Evolutionary conservation across 805 yeast genomes (phyloP), one percentile per base, ranked within the genome.

Genomic region (Starmerella floricola): DNA sequence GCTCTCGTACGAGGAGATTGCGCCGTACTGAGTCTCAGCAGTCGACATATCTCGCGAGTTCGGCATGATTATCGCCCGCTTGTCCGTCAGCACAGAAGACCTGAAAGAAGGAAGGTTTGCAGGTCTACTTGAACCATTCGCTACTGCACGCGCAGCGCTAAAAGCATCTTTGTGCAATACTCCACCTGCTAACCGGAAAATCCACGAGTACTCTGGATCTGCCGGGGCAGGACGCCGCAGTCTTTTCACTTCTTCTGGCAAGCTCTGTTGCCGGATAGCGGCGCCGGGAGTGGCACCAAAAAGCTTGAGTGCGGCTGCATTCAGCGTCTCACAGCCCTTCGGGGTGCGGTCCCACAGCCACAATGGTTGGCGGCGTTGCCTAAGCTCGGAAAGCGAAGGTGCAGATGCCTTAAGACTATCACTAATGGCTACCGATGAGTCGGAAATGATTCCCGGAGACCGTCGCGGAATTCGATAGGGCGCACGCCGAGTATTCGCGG

Each of bases 141-240:
- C 26, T 10, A 23, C 26, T 8, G 26, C 26, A 23, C 26, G 26
- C 10, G 26, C 26, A 23, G 26, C 26, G n/a, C n/a, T n/a, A 4
- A 10, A 8, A 4, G 17, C 12, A 11, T 18, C 16, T 19, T 5
- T 8, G 12, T 17, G 23, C 6, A 33, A n/a, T 15, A 26, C 27
- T n/a, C 16, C 21, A 15, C 30, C 30, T 3, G 26, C 32, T 11
- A n/a, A 6, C 5, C 42, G 23, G 19, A 17, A 31, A 10, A 39
- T 28, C 28, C 31, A 34, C 28, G 42, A 39, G 28, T 18, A 4
- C 17, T 33, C 36, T 8, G 36, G 36, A 8, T 8, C 17, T 28
- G 21, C 8, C 8, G 36, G 28, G n/a, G 10, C 13, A 10, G 36
- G 16, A 4, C 36, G 26, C 21, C 17, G 12, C 27, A 33, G 12